Conservation (phyloP, 495 filamentous ascomycete genomes). For the Acidiella bohemica region DNA sequence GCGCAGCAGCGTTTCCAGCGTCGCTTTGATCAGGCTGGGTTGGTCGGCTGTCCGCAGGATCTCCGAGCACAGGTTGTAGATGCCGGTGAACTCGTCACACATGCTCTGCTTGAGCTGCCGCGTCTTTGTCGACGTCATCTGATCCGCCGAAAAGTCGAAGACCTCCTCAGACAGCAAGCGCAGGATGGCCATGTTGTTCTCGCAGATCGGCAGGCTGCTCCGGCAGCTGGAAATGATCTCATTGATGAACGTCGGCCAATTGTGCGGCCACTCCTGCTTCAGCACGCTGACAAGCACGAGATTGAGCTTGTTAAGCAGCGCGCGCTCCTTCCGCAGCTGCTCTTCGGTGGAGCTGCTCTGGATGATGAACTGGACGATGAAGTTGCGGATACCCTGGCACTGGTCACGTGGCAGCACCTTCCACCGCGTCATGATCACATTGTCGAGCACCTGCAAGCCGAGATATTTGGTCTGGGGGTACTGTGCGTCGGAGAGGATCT, state of each 20-base stretch:
- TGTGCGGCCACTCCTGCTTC: conserved; percentile 99
- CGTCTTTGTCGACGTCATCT: conserved; percentile 94
- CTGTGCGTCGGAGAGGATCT: conserved; percentile 78
- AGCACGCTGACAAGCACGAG: conserved; percentile 91
- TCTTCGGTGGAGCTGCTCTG: conserved; percentile 81
- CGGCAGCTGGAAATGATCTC: conserved; percentile 96
- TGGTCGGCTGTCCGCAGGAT: conserved; percentile 80
- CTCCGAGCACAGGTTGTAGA: conserved; percentile 93
- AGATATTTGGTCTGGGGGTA: conserved; percentile 96
- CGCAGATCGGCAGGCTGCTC: conserved; percentile 87
- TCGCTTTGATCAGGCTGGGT: conserved; percentile 79
- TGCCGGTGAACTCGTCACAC: conserved; percentile 93
- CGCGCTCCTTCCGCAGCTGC: conserved; percentile 61
- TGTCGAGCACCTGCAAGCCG: conserved; percentile 89
- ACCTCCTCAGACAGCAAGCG: conserved; percentile 93
- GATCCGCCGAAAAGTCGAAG: conserved; percentile 95
- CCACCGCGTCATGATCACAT: conserved; percentile 98
- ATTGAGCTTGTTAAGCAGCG: conserved; percentile 93
- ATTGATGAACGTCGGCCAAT: conserved; percentile 99
- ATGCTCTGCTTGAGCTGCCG: conserved; percentile 93
- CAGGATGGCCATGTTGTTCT: conserved; percentile 99
- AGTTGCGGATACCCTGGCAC: conserved; percentile 95
- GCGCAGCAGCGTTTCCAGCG: conserved; percentile 81
- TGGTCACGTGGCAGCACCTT: conserved; percentile 92
- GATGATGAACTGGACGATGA: conserved; percentile 95